A percentile compares a stretch with the other conserved stretches of the same genome.
Conservation (phyloP, 2,329 filamentous ascomycete genomes). For the Fusarium albidum region DNA sequence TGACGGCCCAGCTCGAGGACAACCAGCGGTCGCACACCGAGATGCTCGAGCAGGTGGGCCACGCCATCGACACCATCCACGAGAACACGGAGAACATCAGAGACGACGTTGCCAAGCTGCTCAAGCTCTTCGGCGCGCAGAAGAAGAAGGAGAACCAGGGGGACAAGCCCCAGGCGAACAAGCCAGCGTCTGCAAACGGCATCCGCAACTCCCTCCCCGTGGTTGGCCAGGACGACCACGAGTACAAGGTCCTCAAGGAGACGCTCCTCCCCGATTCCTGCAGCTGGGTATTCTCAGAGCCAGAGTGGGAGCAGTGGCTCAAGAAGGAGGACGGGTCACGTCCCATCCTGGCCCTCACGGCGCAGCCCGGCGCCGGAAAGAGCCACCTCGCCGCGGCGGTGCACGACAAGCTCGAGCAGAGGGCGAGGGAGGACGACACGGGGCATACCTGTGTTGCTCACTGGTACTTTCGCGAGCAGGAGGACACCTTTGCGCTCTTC, state of each 20-base stretch:
- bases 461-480: constrained; percentile 50
- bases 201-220: constrained; percentile 36
- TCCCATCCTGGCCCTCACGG: constrained; percentile 41
- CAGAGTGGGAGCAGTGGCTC: constrained; percentile 41
- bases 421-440: constrained; percentile 21
- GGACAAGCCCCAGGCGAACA: constrained; percentile 30
- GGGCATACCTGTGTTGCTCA: constrained; percentile 39
- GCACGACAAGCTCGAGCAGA: constrained; percentile 27
- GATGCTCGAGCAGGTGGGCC: constrained; percentile 39
- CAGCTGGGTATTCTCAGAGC: constrained; percentile 42
- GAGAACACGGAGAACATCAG: constrained; percentile 40
- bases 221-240: constrained; percentile 35
- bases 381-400: constrained; percentile 41
- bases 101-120: constrained; percentile 39
- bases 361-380: constrained; percentile 45
- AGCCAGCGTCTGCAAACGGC: constrained; percentile 31
- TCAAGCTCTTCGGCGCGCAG: constrained; percentile 36
- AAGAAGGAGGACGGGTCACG: background rate
- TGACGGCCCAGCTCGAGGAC: constrained; percentile 37
- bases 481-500: constrained; percentile 33
- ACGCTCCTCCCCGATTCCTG: constrained; percentile 42
- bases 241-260: constrained; percentile 41
- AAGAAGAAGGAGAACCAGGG: constrained; percentile 27
- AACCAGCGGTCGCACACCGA: constrained; percentile 38
- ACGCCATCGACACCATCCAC: constrained; percentile 38